Base-by-base conservation (phyloP, 139 green algal genomes). In the Coelastrella sp. region DNA sequence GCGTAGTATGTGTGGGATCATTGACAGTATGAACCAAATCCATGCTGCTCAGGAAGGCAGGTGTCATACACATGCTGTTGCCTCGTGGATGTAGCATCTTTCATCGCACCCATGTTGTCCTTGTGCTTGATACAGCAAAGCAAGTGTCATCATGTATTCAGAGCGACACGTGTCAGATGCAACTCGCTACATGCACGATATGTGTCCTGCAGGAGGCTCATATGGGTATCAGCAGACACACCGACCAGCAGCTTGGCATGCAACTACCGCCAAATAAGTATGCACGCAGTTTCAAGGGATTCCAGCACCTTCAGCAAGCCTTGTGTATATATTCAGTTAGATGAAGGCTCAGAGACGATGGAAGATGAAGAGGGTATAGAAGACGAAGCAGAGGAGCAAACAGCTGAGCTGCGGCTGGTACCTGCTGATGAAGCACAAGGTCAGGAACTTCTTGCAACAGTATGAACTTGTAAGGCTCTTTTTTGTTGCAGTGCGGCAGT, bases 321-420 rank as follows among this genome's bases (percentile, higher is more conserved):
- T 3, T 92, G 89, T 37, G 81, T 92, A 0, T 92, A 92, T 67
- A 53, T 92, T 1, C 86, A 90, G 37, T 67, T 92, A n/a, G 89
- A 92, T 43, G 89, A 92, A 63, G 86, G 86, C 23, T 71, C 48
- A 0, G 89, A 89, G 38, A 71, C 76, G 76, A 51, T 45, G 80
- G 41, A 34, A 27, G 21, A 32, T n/a, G 48, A n/a, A 41, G 72
- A 84, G 7, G 83, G 73, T 5, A 83, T 66, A 8, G 89, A 85
- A 25, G 89, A 79, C 3, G 86, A 67, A 6, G 86, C 30, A 4
- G 88, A 84, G 37, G 83, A 89, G 5, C 1, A 82, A 15, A 15
- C 83, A 8, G 83, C 86, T 23, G 89, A 92, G 73, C 50, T 90
- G 30, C 77, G 86, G 35, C 62, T 92, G 40, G 77, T 92, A 35